Evolutionary conservation across 768 basidiomycete genomes (phyloP), one percentile per base, ranked within the genome.

Genomic region (Termitomyces bulborhizus): DNA sequence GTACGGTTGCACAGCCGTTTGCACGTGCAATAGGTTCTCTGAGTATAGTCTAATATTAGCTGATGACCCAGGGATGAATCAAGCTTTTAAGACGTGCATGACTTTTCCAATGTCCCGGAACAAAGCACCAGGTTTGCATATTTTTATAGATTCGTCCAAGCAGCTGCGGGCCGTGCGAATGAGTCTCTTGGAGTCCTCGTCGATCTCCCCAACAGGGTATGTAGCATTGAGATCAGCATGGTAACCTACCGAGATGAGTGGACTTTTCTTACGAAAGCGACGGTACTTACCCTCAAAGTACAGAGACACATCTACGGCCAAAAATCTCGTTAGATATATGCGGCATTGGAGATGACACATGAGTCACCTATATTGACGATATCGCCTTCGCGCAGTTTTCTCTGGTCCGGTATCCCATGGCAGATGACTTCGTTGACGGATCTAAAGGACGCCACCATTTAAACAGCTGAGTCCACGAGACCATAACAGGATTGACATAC

Each of bases 361-460:
- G 31, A 66, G 76, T 56, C 58, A 87, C 90, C 94, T 51, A 99
- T 84, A 71, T 99, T 99, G 68, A 98, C 76, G 61, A 98, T 98
- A 71, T 99, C 97, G 16, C 97, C 97, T 60, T 98, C 92, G 63
- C 79, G 79, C 60, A 94, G 70, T 63, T 84, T 86, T 58, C 90
- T 74, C 65, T 88, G 78, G 73, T 96, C 93, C 37, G 95, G 94
- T 58, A 96, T 95, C 54, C 96, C 97, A 69, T 99, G 97, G 69
- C 97, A 98, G 63, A 99, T 95, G 49, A 82, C 88, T 70, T 98
- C 96, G 69, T 99, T 99, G 24, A 98, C 72, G 41, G 93, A 94
- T 21, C 91, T 90, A 61, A 44, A 15, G 21, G 27, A 53, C 51
- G 47, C 40, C 4, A 16, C 15, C 15, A 21, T 29, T 36, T 32